Percentiles rank a stretch among this genome's conserved stretches.
Evolutionary conservation across 208 protist genomes (phyloP).

Genomic region (Acanthamoeba sp.): DNA sequence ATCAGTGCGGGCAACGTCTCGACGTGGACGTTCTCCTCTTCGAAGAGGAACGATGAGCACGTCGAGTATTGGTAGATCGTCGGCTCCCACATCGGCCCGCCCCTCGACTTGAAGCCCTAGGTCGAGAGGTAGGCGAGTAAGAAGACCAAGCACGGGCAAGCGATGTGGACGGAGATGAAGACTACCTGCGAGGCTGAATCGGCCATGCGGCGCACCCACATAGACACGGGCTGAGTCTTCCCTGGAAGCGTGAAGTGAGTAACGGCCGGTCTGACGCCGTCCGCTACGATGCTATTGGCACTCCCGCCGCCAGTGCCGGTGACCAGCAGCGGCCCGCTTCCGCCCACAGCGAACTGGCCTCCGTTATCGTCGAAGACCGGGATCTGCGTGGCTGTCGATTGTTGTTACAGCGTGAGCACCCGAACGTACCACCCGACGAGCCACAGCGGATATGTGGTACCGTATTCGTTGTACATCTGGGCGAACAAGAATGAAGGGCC

Average conservation of each 20-base stretch:
- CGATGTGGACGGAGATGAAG: neutral
- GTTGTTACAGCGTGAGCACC: neutral
- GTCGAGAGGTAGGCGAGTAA: neutral
- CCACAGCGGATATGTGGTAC: neutral
- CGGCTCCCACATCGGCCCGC: neutral
- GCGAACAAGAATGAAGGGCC: conserved; percentile 45
- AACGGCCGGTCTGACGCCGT: neutral
- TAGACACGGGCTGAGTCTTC: neutral
- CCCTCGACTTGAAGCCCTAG: neutral
- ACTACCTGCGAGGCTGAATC: neutral
- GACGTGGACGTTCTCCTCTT: conserved; percentile 35
- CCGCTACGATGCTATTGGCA: neutral
- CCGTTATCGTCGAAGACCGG: neutral
- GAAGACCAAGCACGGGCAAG: neutral
- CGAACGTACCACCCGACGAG: neutral
- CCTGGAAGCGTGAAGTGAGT: neutral
- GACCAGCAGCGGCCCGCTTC: neutral
- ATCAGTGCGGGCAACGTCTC: neutral
- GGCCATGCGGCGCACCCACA: neutral
- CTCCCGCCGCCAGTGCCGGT: neutral
- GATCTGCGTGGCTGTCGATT: neutral
- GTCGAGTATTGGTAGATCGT: conserved; percentile 25
- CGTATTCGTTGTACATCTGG: neutral
- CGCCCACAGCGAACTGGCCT: neutral
- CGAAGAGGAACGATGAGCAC: neutral